Base-by-base conservation (phyloP, 768 basidiomycete genomes). In the Trametes maxima region DNA sequence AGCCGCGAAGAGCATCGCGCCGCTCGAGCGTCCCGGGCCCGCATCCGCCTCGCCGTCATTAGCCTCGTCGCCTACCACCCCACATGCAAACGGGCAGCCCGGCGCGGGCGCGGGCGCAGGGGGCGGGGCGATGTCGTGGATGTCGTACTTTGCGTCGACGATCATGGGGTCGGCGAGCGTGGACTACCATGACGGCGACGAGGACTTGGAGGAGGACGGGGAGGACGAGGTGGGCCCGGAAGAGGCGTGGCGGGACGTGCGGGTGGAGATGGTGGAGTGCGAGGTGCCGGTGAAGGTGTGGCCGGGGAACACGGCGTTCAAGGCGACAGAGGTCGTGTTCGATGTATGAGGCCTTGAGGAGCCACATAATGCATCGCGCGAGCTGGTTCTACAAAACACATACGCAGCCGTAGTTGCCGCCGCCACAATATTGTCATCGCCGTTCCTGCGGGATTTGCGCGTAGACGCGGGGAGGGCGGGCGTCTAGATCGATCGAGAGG, bases 181-280 rank as follows among this genome's bases (percentile, higher is more conserved):
- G n/a, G 79, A 75, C 65, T 84, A 84, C 66, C 84, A 86, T 65
- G 86, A 87, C 67, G 85, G 81, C 0, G 86, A 83, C 67, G 80
- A 78, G 36, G 78, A 75, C 16, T 59, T 71, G 16, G 73, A 73
- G 7, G 76, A 71, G 0, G 72, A 68, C 19, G 74, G 72, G 22
- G 73, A 71, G 42, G 71, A 68, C 53, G 63, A 71, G 64, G 48
- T 67, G 36, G 84, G 82, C 0, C 76, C 74, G n/a, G 84, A 85
- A 60, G 80, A 78, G 5, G 86, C 79, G 1, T 94, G 90, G 92
- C 69, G 68, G 55, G 86, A 87, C 60, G 82, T 90, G 12, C 78
- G 73, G 69, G 80, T 89, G 24, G 95, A 98, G 81, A 91, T 88
- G 60, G 94, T 98, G 17, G 96, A 97, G 73, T 97, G 95, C 68